Percentiles rank a stretch among this genome's conserved stretches.
Evolutionary conservation across 78 protist genomes (phyloP).

Genomic region (Emiliania huxleyi): DNA sequence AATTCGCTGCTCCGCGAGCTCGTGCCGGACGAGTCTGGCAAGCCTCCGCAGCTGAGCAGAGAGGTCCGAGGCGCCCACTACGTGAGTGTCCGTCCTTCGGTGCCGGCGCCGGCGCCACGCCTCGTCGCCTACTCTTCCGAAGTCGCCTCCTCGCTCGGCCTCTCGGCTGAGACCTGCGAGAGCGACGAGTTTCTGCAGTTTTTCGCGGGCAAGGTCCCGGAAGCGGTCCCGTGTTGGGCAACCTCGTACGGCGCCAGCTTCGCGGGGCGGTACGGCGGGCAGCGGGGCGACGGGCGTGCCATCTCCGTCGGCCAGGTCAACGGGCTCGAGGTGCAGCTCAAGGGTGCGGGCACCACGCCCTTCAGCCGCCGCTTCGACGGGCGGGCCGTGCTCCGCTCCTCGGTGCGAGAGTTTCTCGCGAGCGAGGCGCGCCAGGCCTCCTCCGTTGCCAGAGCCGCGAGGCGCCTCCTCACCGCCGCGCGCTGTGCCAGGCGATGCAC

Average conservation of each 20-base stretch:
- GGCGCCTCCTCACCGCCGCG: too few relatives aligned
- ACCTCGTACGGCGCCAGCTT: not conserved
- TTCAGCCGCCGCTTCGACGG: conserved; percentile 82
- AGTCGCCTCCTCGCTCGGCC: not conserved
- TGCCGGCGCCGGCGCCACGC: not conserved
- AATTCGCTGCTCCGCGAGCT: conserved; percentile 78
- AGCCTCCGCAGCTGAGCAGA: too few relatives aligned
- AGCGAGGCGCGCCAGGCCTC: too few relatives aligned
- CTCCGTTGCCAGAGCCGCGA: too few relatives aligned
- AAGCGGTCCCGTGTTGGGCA: not conserved
- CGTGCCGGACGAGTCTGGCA: not conserved
- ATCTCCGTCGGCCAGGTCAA: conserved; percentile 60
- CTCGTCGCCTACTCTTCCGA: not conserved
- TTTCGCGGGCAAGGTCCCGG: not conserved
- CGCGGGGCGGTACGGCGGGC: not conserved
- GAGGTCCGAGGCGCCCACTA: not conserved
- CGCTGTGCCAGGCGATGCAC: conserved; percentile 77
- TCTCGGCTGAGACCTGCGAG: not conserved
- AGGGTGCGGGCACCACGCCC: conserved; percentile 84
- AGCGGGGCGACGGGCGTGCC: conserved; percentile 78
- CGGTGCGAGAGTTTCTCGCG: conserved; percentile 71
- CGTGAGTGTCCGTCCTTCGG: not conserved
- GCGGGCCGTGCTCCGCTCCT: conserved; percentile 76
- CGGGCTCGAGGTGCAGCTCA: conserved; percentile 58
- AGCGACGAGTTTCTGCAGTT: not conserved